phyloP scores from a whole-genome alignment of 2,329 filamentous ascomycete genomes.

The Lojkania enalia region DNA sequence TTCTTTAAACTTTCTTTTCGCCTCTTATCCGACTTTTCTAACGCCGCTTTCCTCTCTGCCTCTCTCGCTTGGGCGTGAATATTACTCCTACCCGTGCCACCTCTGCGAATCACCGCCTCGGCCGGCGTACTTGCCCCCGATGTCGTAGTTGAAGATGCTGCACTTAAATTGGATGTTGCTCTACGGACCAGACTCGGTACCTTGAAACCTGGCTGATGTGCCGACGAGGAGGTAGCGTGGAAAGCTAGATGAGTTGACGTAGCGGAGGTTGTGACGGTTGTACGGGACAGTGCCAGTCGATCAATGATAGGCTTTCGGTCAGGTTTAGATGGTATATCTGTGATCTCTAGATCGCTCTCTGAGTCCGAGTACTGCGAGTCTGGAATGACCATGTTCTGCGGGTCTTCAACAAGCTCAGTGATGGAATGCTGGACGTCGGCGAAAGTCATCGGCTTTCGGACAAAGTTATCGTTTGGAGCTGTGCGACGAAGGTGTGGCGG shows the following conservation, averaged over 20 bases:
- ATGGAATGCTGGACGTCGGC: conserved; percentile 82
- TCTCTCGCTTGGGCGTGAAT: conserved; percentile 64
- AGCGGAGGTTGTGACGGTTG: conserved; percentile 32
- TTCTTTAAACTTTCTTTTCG: conserved; percentile 54
- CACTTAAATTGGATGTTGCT: conserved; percentile 63
- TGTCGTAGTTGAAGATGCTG: conserved; percentile 12
- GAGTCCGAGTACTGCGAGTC: conserved; percentile 52
- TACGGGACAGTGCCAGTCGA: conserved; percentile 70
- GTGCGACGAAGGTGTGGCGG: conserved; percentile 66
- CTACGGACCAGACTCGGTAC: conserved; percentile 72
- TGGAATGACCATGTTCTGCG: conserved; percentile 57
- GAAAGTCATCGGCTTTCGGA: conserved; percentile 69
- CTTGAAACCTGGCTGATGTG: conserved; percentile 56
- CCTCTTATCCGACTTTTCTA: conserved; percentile 57
- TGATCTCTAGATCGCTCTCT: conserved; percentile 51
- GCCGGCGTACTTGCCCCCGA: conserved; percentile 26
- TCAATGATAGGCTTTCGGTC: conserved; percentile 63
- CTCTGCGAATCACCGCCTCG: conserved; percentile 48
- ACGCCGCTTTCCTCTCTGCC: conserved; percentile 55
- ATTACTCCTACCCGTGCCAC: conserved; percentile 61
- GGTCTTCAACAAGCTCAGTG: conserved; percentile 77
- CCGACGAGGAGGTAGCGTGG: conserved; percentile 47
- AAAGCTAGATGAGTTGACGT: conserved; percentile 59
- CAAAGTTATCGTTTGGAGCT: conserved; percentile 53
- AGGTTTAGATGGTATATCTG: conserved; percentile 32